Evolutionary conservation across 108 stramenopile genomes (phyloP).

Genomic region (Skeletonema grethae): DNA sequence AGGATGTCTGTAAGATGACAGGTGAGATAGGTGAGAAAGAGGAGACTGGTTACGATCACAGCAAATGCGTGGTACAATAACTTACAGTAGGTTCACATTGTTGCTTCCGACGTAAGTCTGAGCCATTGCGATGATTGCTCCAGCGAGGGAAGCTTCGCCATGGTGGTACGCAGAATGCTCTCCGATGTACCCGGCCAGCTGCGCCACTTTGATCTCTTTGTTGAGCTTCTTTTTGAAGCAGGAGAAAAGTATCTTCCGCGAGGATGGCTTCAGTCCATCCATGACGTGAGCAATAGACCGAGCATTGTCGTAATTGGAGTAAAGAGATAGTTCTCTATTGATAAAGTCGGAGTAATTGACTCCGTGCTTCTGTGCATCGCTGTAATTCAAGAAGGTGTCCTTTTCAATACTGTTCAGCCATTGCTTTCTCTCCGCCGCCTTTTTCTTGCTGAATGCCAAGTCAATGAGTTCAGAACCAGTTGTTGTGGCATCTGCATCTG

Average conservation of each 20-base stretch:
- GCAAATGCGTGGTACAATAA: too few species aligned
- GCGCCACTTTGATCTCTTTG: constrained; percentile 97
- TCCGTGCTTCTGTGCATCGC: constrained; percentile 54
- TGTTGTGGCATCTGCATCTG: constrained; percentile 27
- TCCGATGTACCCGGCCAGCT: constrained; percentile 88
- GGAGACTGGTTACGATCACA: too few species aligned
- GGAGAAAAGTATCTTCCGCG: constrained; percentile 97
- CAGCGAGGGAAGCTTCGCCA: constrained; percentile 94
- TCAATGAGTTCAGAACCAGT: constrained; percentile 91
- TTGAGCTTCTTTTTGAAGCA: constrained; percentile 99
- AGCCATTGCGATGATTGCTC: constrained; percentile 97
- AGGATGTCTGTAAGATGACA: constrained; percentile 51
- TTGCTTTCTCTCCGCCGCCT: constrained; percentile 93
- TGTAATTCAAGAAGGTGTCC: constrained; percentile 93
- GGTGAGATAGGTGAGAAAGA: too few species aligned
- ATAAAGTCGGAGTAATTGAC: constrained; percentile 94
- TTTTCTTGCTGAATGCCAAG: constrained; percentile 96
- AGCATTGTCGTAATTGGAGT: constrained; percentile 93
- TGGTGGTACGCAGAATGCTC: constrained; percentile 99
- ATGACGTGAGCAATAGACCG: constrained; percentile 94
- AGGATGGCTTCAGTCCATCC: constrained; percentile 99
- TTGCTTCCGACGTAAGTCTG: constrained; percentile 96
- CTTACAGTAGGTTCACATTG: constrained; percentile 93
- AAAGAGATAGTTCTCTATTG: constrained; percentile 97
- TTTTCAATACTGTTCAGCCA: constrained; percentile 85